These are phyloP conservation scores for Clitopilus passeckerianus DNA, from an alignment of 768 basidiomycete species.

Conservation along the genomic window DNA sequence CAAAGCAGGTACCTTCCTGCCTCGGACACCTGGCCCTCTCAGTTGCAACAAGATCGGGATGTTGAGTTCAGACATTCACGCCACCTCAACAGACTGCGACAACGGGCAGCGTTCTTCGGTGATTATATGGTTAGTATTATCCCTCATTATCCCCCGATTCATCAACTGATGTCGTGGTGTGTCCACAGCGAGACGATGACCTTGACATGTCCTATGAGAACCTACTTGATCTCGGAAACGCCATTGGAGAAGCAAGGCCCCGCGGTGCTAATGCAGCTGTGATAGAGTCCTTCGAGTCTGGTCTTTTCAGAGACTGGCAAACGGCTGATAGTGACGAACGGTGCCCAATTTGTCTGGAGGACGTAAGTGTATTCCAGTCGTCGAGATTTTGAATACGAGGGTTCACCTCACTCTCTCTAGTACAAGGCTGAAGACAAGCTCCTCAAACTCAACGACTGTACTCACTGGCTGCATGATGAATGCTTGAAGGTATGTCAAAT, in stretches of 20 bases:
- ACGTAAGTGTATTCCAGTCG: constrained; percentile 58
- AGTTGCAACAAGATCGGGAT: neutral
- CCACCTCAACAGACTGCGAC: neutral
- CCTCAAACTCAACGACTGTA: constrained; percentile 62
- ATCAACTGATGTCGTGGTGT: constrained; percentile 6
- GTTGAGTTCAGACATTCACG: neutral
- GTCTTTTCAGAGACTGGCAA: constrained; percentile 64
- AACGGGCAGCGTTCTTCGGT: constrained; percentile 18
- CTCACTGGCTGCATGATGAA: constrained; percentile 76
- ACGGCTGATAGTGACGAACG: constrained; percentile 61
- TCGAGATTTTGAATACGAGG: too few relatives aligned
- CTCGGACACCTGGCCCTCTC: neutral
- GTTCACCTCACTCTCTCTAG: constrained; percentile 30
- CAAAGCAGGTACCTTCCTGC: neutral
- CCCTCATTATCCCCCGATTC: neutral
- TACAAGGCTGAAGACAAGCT: constrained; percentile 60
- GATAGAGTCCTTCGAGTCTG: constrained; percentile 54
- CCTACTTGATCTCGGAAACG: constrained; percentile 49
- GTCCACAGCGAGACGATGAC: constrained; percentile 57
- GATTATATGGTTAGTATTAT: constrained; percentile 47
- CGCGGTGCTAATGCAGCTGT: constrained; percentile 59
- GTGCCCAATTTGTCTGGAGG: constrained; percentile 83
- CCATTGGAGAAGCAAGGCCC: constrained; percentile 67
- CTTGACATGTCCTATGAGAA: constrained; percentile 75
- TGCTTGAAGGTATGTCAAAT: constrained; percentile 60